phyloP scores from a whole-genome alignment of 768 basidiomycete genomes.

The Obba rivulosa region DNA sequence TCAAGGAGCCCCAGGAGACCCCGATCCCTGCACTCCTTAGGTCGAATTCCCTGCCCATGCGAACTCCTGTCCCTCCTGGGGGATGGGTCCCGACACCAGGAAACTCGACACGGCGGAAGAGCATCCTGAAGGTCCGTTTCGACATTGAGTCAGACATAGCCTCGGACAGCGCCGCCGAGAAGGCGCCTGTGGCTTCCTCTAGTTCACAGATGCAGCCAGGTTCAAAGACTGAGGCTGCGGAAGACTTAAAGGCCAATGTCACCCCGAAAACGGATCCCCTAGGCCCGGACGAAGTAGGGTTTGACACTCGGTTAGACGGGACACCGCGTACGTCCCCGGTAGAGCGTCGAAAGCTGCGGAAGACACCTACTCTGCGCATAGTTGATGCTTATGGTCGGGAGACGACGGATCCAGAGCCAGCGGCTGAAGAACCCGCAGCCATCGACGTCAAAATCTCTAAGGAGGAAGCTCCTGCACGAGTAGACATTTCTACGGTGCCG shows the following conservation, averaged over 20 bases:
- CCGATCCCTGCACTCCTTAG: slow-evolving; percentile 38
- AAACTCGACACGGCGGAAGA: slow-evolving; percentile 37
- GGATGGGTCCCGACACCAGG: slow-evolving; percentile 43
- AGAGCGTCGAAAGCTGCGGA: slow-evolving; percentile 34
- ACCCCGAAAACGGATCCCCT: background rate
- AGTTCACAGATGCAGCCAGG: background rate
- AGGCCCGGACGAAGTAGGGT: too few species aligned
- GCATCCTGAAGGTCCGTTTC: slow-evolving; percentile 69
- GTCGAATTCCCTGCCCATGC: slow-evolving; percentile 38
- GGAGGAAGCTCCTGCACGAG: slow-evolving; percentile 1
- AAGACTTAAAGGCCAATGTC: slow-evolving; percentile 4
- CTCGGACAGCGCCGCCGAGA: slow-evolving; percentile 17
- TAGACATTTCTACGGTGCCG: slow-evolving; percentile 1
- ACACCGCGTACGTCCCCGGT: slow-evolving; percentile 3
- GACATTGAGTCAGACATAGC: slow-evolving; percentile 37
- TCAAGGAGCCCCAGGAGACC: too few species aligned
- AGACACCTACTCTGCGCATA: slow-evolving; percentile 50
- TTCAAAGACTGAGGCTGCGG: background rate
- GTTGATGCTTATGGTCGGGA: slow-evolving; percentile 69
- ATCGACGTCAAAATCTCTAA: background rate
- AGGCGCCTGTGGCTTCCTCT: background rate
- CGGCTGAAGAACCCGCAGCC: background rate
- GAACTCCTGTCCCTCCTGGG: slow-evolving; percentile 67
- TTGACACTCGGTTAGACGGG: too few species aligned
- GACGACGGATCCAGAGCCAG: slow-evolving; percentile 6